phyloP scores from a whole-genome alignment of 805 yeast genomes.

The Yarrowia deformans region DNA sequence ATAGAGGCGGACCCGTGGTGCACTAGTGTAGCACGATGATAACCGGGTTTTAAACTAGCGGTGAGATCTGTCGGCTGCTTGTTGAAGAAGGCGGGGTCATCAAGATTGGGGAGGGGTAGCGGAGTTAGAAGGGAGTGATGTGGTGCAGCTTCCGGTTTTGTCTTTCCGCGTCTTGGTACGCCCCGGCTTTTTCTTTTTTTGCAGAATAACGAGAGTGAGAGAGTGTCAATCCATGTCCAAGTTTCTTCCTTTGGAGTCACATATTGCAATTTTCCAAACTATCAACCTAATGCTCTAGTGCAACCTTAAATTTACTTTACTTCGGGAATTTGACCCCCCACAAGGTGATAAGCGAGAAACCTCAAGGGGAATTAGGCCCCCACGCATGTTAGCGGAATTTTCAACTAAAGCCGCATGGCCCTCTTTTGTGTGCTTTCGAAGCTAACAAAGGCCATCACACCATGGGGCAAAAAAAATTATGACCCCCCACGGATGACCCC shows the following conservation, averaged over 20 bases:
- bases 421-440: too few species aligned
- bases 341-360: slow-evolving; percentile 12
- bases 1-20: neutral
- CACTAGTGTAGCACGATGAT: neutral
- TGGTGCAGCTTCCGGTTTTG: slow-evolving; percentile 1
- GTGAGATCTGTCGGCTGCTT: neutral
- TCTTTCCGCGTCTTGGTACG: neutral
- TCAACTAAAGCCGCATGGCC: neutral
- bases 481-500: neutral
- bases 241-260: neutral
- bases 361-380: neutral
- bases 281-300: neutral
- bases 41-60: slow-evolving; percentile 5
- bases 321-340: slow-evolving; percentile 1
- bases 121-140: neutral
- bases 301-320: neutral
- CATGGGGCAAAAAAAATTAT: too few species aligned
- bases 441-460: too few species aligned
- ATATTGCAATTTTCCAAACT: neutral
- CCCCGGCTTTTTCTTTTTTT: too few species aligned
- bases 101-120: slow-evolving; percentile 3
- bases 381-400: slow-evolving; percentile 9
- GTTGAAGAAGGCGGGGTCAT: slow-evolving; percentile 8
- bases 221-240: slow-evolving; percentile 9
- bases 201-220: neutral